Conservation (phyloP, 2,329 filamentous ascomycete species). For the Xylaria digitata region DNA sequence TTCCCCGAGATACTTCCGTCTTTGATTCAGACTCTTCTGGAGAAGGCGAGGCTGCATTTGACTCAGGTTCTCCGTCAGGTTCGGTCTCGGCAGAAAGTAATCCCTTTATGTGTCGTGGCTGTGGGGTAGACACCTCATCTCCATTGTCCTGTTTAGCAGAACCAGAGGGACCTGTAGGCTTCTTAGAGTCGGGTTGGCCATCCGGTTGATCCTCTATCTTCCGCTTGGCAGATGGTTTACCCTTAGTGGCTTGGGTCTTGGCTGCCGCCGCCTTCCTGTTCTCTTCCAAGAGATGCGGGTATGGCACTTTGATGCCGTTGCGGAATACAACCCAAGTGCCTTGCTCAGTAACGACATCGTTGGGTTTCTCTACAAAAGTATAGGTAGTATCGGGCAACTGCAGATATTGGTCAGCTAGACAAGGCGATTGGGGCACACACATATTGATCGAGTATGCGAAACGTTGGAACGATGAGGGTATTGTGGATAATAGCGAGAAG, state of each 20-base stretch:
- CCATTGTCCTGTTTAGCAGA: constrained; percentile 45
- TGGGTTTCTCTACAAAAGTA: constrained; percentile 42
- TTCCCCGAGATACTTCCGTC: constrained; percentile 39
- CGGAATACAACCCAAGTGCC: constrained; percentile 45
- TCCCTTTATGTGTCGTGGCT: constrained; percentile 56
- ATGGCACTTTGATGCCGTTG: constrained; percentile 50
- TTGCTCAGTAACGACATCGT: constrained; percentile 44
- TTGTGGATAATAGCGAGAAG: background rate
- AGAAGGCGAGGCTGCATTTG: constrained; percentile 49
- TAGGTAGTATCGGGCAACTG: constrained; percentile 47
- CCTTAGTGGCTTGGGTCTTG: constrained; percentile 51
- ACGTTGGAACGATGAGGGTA: background rate
- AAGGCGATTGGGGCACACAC: constrained; percentile 21
- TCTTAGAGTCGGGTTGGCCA: constrained; percentile 62
- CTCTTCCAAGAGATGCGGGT: constrained; percentile 50
- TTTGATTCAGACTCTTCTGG: constrained; percentile 43
- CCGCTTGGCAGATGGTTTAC: constrained; percentile 57
- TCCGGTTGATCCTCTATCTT: constrained; percentile 63
- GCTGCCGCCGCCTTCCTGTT: constrained; percentile 48
- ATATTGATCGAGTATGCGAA: constrained; percentile 1
- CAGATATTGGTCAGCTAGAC: constrained; percentile 33
- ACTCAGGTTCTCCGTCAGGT: constrained; percentile 50
- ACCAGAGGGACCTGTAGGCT: constrained; percentile 51
- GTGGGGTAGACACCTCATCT: constrained; percentile 48
- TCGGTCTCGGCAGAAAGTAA: constrained; percentile 52